These are phyloP conservation scores for Dipodascus albidus DNA, from an alignment of 805 yeast genomes.

Conservation along the genomic window DNA sequence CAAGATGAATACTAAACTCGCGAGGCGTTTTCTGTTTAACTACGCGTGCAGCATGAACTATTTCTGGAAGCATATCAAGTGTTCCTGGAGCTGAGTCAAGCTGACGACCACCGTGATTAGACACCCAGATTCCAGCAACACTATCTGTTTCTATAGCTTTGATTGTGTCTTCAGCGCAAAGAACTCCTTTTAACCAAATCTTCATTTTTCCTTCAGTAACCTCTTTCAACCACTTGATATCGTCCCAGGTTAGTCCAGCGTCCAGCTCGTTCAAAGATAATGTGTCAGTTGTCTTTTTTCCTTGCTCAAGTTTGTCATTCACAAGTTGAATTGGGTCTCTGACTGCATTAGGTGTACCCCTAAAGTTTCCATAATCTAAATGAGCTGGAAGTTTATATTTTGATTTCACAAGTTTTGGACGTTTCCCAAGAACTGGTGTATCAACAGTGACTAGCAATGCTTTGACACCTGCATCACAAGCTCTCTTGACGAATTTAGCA, in stretches of 20 bases:
- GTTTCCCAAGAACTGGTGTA: conserved; percentile 40
- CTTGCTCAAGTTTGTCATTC: not conserved
- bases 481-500: conserved; percentile 14
- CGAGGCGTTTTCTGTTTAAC: conserved; percentile 15
- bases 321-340: conserved; percentile 1
- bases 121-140: conserved; percentile 52
- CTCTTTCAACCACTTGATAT: conserved; percentile 16
- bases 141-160: conserved; percentile 43
- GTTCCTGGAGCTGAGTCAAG: conserved; percentile 54
- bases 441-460: conserved; percentile 48
- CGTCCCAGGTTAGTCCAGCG: conserved; percentile 3
- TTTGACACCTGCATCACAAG: conserved; percentile 12
- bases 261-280: not conserved
- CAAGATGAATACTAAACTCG: conserved; percentile 44
- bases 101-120: conserved; percentile 72
- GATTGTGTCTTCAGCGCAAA: conserved; percentile 53
- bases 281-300: not conserved
- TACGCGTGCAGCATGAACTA: conserved; percentile 27
- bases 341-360: not conserved
- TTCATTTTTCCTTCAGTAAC: conserved; percentile 32
- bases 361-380: conserved; percentile 20
- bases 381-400: conserved; percentile 16
- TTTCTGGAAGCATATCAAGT: conserved; percentile 52
- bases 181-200: conserved; percentile 50
- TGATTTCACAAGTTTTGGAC: conserved; percentile 35